These are phyloP conservation scores for Lipomyces yamadae DNA, from an alignment of 805 yeast genomes.

Conservation along the genomic window DNA sequence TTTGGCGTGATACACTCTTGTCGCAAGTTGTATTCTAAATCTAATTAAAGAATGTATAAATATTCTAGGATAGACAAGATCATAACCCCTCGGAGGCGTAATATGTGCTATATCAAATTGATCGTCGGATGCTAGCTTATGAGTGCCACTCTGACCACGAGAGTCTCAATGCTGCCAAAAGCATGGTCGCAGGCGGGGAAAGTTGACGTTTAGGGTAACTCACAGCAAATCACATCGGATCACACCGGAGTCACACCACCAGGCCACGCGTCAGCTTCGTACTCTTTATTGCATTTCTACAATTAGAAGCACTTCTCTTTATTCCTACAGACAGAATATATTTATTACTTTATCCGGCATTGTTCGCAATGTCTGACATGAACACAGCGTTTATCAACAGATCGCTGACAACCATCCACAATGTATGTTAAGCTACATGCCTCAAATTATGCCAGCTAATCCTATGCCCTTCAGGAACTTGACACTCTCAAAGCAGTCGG, in stretches of 20 bases:
- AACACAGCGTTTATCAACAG: conserved; percentile 58
- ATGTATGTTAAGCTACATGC: conserved; percentile 42
- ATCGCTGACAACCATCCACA: conserved; percentile 71
- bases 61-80: not conserved
- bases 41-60: not conserved
- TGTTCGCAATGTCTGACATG: conserved; percentile 29
- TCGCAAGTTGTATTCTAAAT: not conserved
- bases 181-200: not conserved
- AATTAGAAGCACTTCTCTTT: not conserved
- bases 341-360: not conserved
- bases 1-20: not conserved
- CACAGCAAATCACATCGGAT: not conserved
- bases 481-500: conserved; percentile 78
- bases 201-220: not conserved
- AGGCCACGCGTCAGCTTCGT: not conserved
- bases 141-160: not conserved
- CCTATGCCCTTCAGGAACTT: conserved; percentile 54
- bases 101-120: not conserved
- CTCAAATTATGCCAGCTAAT: not conserved
- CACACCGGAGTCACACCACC: not conserved
- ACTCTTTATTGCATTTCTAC: not conserved
- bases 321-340: not conserved
- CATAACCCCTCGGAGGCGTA: not conserved
- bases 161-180: not conserved
- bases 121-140: not conserved